These are phyloP conservation scores for Fusarium bulbicola DNA, from an alignment of 2,329 filamentous ascomycete species.

Conservation along the genomic window DNA sequence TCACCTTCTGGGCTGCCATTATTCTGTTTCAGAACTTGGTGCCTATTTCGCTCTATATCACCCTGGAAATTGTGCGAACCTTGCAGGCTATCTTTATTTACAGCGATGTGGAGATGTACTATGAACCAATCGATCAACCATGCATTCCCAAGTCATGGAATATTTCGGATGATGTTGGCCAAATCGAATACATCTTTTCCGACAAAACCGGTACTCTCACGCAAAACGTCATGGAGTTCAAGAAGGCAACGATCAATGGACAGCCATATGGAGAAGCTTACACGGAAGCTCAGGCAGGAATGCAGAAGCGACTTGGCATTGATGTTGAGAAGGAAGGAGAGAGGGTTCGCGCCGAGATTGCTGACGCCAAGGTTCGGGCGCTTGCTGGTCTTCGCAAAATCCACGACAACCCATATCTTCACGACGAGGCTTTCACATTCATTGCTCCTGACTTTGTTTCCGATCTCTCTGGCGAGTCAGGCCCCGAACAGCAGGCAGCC, in stretches of 20 bases:
- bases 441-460: slow-evolving; percentile 88
- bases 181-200: slow-evolving; percentile 99
- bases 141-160: slow-evolving; percentile 99
- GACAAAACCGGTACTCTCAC: slow-evolving; percentile 97
- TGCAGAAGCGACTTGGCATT: slow-evolving; percentile 90
- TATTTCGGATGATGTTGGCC: slow-evolving; percentile 96
- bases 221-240: slow-evolving; percentile 99
- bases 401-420: slow-evolving; percentile 89
- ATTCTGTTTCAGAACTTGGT: slow-evolving; percentile 99
- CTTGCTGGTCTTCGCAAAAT: slow-evolving; percentile 77
- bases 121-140: slow-evolving; percentile 90
- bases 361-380: slow-evolving; percentile 77
- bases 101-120: slow-evolving; percentile 96
- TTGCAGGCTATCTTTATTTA: slow-evolving; percentile 97
- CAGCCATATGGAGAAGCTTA: slow-evolving; percentile 96
- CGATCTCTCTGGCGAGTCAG: slow-evolving; percentile 81
- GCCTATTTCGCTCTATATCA: slow-evolving; percentile 97
- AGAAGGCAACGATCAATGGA: slow-evolving; percentile 97
- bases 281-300: slow-evolving; percentile 94
- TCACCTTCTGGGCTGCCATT: slow-evolving; percentile 95
- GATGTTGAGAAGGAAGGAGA: slow-evolving; percentile 84
- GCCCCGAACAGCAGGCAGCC: slow-evolving; percentile 77
- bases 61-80: slow-evolving; percentile 92
- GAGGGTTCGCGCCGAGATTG: slow-evolving; percentile 79
- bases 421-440: slow-evolving; percentile 91